Evolutionary conservation across 192 early-diverging fungal species (phyloP).

Genomic region (Funneliformis geosporum): DNA sequence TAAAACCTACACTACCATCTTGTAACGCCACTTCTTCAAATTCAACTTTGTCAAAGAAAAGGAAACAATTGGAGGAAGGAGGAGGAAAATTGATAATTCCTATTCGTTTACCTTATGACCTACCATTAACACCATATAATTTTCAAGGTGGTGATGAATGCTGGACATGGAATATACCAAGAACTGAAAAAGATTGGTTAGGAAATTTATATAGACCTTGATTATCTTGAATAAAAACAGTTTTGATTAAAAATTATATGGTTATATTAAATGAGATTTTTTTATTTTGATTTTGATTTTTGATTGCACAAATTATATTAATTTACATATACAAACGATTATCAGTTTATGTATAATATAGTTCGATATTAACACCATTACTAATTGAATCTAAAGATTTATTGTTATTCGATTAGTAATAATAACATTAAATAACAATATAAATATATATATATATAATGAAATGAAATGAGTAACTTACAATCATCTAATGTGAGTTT

Average conservation of each 20-base stretch:
- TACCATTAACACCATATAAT: slow-evolving; percentile 55
- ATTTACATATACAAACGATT: too few relatives aligned
- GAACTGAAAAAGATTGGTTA: neutral
- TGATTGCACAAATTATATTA: too few relatives aligned
- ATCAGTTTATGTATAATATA: neutral
- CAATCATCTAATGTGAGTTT: neutral
- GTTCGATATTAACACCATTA: neutral
- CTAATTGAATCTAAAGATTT: neutral
- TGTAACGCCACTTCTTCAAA: slow-evolving; percentile 2
- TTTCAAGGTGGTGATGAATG: slow-evolving; percentile 34
- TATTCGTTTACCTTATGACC: slow-evolving; percentile 62
- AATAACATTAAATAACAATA: neutral
- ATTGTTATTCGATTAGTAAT: neutral
- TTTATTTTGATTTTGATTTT: too few relatives aligned
- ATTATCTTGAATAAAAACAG: too few relatives aligned
- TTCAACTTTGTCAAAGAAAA: neutral
- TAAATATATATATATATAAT: too few relatives aligned
- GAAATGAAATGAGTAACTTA: neutral
- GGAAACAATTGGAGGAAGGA: neutral
- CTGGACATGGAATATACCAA: slow-evolving; percentile 23
- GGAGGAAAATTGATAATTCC: slow-evolving; percentile 41
- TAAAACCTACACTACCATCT: slow-evolving; percentile 26
- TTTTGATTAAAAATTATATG: too few relatives aligned
- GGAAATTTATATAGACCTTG: neutral
- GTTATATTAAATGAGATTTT: too few relatives aligned